Percentiles rank a stretch among this genome's conserved stretches.
phyloP scores from a whole-genome alignment of 371 early-diverging fungal genomes.

The Mucor plumbeus region DNA sequence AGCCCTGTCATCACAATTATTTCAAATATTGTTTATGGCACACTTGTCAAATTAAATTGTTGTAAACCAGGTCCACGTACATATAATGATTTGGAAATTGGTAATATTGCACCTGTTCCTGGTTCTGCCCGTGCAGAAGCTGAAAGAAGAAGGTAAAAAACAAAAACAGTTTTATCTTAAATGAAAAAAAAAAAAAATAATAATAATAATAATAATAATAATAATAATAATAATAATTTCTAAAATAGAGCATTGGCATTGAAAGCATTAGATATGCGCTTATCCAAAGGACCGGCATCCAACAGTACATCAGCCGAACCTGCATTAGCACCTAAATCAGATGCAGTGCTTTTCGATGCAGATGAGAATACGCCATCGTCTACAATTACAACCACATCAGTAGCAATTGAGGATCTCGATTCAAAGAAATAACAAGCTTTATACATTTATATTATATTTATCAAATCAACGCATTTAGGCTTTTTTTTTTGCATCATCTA shows the following conservation, averaged over 20 bases:
- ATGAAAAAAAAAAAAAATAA: neutral
- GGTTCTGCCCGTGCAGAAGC: conserved; percentile 70
- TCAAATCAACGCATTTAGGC: neutral
- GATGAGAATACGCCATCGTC: conserved; percentile 23
- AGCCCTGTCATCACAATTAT: conserved; percentile 61
- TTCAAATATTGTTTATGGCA: conserved; percentile 52
- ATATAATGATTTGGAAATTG: conserved; percentile 44
- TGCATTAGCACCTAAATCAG: conserved; percentile 16
- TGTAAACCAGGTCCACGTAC: conserved; percentile 53
- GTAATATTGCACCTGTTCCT: conserved; percentile 53
- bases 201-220: no score
- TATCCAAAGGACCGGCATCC: conserved; percentile 43
- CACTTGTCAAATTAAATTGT: conserved; percentile 53
- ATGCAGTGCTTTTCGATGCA: conserved; percentile 36
- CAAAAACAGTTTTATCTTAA: no score
- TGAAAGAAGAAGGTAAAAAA: conserved; percentile 61
- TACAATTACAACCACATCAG: neutral
- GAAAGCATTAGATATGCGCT: conserved; percentile 68
- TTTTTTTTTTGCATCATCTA: neutral
- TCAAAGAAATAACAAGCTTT: neutral
- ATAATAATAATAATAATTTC: neutral
- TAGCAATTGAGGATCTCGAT: neutral
- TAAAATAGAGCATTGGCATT: conserved; percentile 62
- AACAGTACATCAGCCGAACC: conserved; percentile 10
- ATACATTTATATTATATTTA: neutral